Percentiles rank a stretch among this genome's conserved stretches.
Evolutionary conservation across 2,329 filamentous ascomycete species (phyloP).

Genomic region (Sporothrix pseudoabietina): DNA sequence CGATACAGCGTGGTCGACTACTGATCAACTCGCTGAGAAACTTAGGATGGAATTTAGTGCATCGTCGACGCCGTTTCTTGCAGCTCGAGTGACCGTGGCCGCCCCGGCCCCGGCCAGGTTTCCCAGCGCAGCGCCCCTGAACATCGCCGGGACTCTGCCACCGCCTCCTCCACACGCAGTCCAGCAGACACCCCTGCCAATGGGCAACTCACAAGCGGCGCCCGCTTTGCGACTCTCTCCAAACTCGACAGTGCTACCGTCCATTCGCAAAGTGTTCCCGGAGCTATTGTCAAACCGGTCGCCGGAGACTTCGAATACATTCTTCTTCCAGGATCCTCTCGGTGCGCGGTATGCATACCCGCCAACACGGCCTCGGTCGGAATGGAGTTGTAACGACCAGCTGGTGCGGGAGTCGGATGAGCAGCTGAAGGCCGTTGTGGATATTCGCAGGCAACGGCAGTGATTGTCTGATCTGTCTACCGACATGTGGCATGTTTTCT

Average conservation of each 20-base stretch:
- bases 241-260: conserved; percentile 12
- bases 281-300: not conserved
- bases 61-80: not conserved
- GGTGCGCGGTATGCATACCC: conserved; percentile 22
- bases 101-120: no score
- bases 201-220: not conserved
- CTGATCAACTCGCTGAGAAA: conserved; percentile 23
- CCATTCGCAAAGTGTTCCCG: conserved; percentile 27
- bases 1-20: conserved; percentile 16
- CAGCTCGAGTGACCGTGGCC: not conserved
- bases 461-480: not conserved
- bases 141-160: not conserved
- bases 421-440: conserved; percentile 3
- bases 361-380: conserved; percentile 23
- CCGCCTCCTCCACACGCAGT: not conserved
- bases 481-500: not conserved
- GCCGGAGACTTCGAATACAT: conserved; percentile 22
- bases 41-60: conserved; percentile 14
- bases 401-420: conserved; percentile 31
- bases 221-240: not conserved
- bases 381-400: conserved; percentile 33
- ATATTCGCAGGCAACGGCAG: not conserved
- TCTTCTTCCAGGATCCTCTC: conserved; percentile 28
- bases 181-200: not conserved
- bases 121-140: not conserved